Base-by-base conservation (phyloP, 371 early-diverging fungal species). In the Lichtheimia hyalospora region DNA sequence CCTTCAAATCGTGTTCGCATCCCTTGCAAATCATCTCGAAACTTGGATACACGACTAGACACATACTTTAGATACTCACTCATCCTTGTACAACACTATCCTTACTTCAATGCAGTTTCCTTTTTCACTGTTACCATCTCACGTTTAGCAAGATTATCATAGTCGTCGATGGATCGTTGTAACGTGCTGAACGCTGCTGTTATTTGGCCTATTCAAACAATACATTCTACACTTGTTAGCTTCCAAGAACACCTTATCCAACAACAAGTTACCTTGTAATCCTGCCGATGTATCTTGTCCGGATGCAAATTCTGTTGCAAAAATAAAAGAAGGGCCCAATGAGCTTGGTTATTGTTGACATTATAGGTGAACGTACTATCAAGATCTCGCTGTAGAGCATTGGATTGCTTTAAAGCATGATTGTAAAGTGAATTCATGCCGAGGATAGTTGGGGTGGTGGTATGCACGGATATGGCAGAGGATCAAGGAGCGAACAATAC, bases 101-200 rank as follows among this genome's bases (percentile, higher is more conserved):
- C 77, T 66, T 83, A 92, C 92, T 78, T 77, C 20, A 86, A 62
- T 1, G 90, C 90, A 21, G 83, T 89, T 65, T 92, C 91, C 62
- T 89, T 88, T 60, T 91, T 91, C 23, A 73, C 83, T 6, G 87
- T 72, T 25, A 90, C 86, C 63, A 90, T 74, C 64, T 92, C 93
- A 62, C 89, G 77, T 68, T 85, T 86, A 25, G 90, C 88, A 57
- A 89, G 71, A 54, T 80, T 77, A 18, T 88, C 88, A 67, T 91
- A 84, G 52, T 92, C 91, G 61, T 87, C 86, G 51, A 87, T 85
- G 2, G 86, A 82, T 18, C 89, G 81, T 65, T 89, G 81, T 57
- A 91, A 74, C 5, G 87, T 74, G 51, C 75, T 82, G 46, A 90
- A 82, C 4, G 83, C 75, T 1, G 87, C 88, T 16, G 89, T 72